Conservation (phyloP, 2,329 filamentous ascomycete species). For the Penicillium freii region DNA sequence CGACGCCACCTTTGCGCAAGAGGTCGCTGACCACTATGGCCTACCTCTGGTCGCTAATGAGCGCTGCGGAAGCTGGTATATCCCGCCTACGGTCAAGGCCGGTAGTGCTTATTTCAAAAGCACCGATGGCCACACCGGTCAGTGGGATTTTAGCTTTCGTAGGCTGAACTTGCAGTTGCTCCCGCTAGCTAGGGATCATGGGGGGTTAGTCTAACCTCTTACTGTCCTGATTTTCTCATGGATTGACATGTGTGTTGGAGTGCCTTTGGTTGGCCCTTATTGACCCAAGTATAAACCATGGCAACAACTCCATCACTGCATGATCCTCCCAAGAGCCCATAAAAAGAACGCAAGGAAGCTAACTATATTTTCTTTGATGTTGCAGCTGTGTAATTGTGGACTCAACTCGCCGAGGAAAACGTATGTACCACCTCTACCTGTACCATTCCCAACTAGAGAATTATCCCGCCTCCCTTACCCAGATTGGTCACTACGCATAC, state of each 20-base stretch:
- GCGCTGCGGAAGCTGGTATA: slow-evolving; percentile 95
- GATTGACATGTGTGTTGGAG: not conserved
- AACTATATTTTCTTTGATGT: slow-evolving; percentile 1
- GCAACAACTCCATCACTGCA: not conserved
- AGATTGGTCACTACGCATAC: not conserved
- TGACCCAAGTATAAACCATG: not conserved
- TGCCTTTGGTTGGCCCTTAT: not conserved
- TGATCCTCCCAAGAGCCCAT: not conserved
- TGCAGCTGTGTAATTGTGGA: slow-evolving; percentile 72
- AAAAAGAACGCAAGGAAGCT: slow-evolving; percentile 5
- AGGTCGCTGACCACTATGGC: slow-evolving; percentile 50
- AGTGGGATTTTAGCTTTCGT: slow-evolving; percentile 86
- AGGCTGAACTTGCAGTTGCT: slow-evolving; percentile 82
- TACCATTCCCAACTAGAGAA: not conserved
- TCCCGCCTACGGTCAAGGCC: slow-evolving; percentile 61
- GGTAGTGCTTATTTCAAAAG: slow-evolving; percentile 95
- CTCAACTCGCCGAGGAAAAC: slow-evolving; percentile 86
- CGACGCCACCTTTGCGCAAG: slow-evolving; percentile 72
- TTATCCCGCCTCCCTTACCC: not conserved
- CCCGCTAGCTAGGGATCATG: slow-evolving; percentile 61
- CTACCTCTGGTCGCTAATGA: slow-evolving; percentile 87
- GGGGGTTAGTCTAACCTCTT: slow-evolving; percentile 57
- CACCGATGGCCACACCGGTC: slow-evolving; percentile 86
- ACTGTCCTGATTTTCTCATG: not conserved
- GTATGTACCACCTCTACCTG: slow-evolving; percentile 45